A percentile compares a stretch with the other conserved stretches of the same genome.
Conservation (phyloP, 768 basidiomycete genomes). For the Lentinula lateritia region DNA sequence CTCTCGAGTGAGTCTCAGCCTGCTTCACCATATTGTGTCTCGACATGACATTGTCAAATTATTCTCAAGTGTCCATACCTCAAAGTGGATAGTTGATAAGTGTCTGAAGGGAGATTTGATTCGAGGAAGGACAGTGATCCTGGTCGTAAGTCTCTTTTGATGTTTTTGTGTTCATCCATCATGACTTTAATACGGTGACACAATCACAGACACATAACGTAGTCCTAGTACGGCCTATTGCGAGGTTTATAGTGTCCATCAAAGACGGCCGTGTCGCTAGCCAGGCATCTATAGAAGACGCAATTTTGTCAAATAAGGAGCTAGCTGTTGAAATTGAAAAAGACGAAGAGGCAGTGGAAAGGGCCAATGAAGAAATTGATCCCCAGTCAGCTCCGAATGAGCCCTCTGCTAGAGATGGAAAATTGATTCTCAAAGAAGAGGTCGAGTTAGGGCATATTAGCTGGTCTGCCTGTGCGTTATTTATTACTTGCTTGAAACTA, state of each 20-base stretch:
- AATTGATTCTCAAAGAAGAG: constrained; percentile 36
- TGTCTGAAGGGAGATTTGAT: constrained; percentile 9
- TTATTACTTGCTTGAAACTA: not conserved
- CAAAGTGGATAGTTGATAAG: constrained; percentile 8
- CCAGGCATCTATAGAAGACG: constrained; percentile 32
- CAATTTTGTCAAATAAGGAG: constrained; percentile 23
- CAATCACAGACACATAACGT: constrained; percentile 36
- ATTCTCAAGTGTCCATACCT: constrained; percentile 4
- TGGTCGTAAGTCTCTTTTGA: not conserved
- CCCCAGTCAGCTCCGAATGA: constrained; percentile 8
- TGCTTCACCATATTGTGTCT: constrained; percentile 18
- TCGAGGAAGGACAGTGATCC: constrained; percentile 6
- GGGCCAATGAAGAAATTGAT: constrained; percentile 5
- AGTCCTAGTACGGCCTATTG: constrained; percentile 29
- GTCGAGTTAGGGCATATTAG: constrained; percentile 29
- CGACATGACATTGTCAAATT: constrained; percentile 30
- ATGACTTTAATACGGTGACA: not conserved
- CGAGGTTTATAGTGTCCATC: constrained; percentile 36
- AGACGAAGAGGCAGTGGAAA: constrained; percentile 7
- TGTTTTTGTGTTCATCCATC: not conserved
- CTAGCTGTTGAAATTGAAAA: constrained; percentile 14
- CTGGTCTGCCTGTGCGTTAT: constrained; percentile 25
- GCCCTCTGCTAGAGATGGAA: constrained; percentile 22
- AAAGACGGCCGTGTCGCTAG: constrained; percentile 35
- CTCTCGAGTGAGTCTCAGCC: constrained; percentile 16